Base-by-base conservation (phyloP, 2,329 filamentous ascomycete species). In the Calonectria crousiana region DNA sequence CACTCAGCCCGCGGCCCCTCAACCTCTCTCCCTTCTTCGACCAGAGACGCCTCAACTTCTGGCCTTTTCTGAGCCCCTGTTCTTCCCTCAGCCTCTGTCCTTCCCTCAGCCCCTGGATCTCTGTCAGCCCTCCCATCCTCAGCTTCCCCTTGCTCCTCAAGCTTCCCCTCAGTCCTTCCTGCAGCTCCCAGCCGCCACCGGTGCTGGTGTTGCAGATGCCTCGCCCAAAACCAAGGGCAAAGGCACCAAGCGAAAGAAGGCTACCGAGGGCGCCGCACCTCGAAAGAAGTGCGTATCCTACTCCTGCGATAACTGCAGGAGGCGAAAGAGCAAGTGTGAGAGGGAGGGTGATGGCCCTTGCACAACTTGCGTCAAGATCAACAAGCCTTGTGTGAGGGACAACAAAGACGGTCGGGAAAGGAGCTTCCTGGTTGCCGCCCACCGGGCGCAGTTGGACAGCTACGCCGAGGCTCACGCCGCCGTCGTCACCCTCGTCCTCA, bases 321-420 rank as follows among this genome's bases (percentile, higher is more conserved):
- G 20, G 1, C 69, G 69, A 47, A 71, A 71, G 69, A n/a, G 41
- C 10, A 67, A 49, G 62, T 71, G 69, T 28, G 34, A 26, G 10
- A 44, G 36, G n/a, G 36, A 47, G 2, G 60, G 69, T 9, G 11
- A 67, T 20, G 60, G 36, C 18, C 56, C 49, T 30, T 71, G 69
- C 49, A 30, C 8, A 11, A 18, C 16, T 20, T 71, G 69, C n/a
- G 9, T 44, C 36, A 44, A 36, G 51, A 28, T 28, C 20, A 28
- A 18, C n/a, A 6, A 20, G 16, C 20, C 28, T 10, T 71, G 69
- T 11, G 47, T 49, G 26, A 28, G 69, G 16, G 32, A 56, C 9
- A 26, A 26, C 20, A 34, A 34, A 20, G 69, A 71, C 36, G 44
- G 49, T 49, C 49, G 69, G n/a, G 49, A 66, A 28, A 71, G 34